Evolutionary conservation across 495 filamentous ascomycete species (phyloP).

Genomic region (Stereocaulon alpinum): DNA sequence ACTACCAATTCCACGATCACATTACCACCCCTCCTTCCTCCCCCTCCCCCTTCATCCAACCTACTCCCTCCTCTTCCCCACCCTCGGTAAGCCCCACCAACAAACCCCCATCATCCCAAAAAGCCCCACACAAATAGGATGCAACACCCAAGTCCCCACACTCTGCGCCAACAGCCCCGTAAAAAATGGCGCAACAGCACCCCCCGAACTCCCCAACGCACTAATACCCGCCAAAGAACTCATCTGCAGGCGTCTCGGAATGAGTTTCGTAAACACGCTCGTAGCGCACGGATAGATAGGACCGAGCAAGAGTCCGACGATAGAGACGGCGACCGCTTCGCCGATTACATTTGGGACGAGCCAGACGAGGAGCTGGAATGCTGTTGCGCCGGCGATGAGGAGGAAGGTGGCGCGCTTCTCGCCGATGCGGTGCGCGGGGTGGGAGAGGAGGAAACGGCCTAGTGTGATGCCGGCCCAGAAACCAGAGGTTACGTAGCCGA

Average conservation of each 20-base stretch:
- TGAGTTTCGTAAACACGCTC: constrained; percentile 50
- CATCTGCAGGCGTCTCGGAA: constrained; percentile 53
- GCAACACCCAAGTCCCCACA: constrained; percentile 61
- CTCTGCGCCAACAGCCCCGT: constrained; percentile 61
- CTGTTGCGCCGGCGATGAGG: constrained; percentile 47
- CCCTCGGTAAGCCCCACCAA: constrained; percentile 49
- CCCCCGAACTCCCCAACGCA: constrained; percentile 64
- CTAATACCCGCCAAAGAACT: constrained; percentile 59
- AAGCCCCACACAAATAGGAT: constrained; percentile 57
- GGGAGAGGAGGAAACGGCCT: constrained; percentile 57
- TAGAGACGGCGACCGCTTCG: constrained; percentile 55
- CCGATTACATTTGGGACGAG: constrained; percentile 60
- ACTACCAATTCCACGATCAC: not conserved
- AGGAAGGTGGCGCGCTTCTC: constrained; percentile 56
- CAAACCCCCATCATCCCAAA: constrained; percentile 59
- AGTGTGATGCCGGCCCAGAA: constrained; percentile 71
- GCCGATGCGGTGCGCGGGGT: constrained; percentile 51
- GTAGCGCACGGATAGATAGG: constrained; percentile 67
- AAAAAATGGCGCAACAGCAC: constrained; percentile 63
- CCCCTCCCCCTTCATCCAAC: too few species aligned
- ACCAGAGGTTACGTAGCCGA: constrained; percentile 73
- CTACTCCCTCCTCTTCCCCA: constrained; percentile 45
- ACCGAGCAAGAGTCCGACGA: constrained; percentile 70
- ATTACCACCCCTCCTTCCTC: too few species aligned
- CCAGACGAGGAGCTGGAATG: constrained; percentile 66